These are phyloP conservation scores for Domatiomyces catenatus DNA, from an alignment of 2,329 filamentous ascomycete genomes.

Conservation along the genomic window DNA sequence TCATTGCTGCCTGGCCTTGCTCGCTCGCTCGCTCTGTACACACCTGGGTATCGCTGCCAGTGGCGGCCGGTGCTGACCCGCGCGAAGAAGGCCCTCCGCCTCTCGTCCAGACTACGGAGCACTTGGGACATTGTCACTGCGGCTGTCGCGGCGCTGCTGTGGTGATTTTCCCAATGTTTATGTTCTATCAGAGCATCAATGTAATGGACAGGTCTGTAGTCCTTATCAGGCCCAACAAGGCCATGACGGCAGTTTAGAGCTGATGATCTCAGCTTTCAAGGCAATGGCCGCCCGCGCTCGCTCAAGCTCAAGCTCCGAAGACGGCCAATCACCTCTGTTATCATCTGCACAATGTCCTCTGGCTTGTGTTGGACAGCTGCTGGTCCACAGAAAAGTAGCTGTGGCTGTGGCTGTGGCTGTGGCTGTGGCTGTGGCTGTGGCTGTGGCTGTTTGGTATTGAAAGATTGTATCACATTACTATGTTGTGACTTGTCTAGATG, in stretches of 20 bases:
- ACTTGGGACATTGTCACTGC: neutral
- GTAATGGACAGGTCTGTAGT: no score
- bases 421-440: no score
- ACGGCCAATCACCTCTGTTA: neutral
- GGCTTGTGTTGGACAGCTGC: neutral
- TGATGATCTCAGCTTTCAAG: no score
- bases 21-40: neutral
- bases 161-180: neutral
- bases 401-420: no score
- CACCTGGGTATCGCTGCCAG: conserved; percentile 5
- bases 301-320: neutral
- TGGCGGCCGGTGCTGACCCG: conserved; percentile 2
- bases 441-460: neutral
- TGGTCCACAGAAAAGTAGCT: no score
- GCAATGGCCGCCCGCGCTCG: no score
- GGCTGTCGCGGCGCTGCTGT: no score
- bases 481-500: neutral
- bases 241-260: no score
- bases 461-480: neutral
- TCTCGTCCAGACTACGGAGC: neutral
- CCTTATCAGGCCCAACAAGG: no score
- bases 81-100: conserved; percentile 4
- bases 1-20: no score
- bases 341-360: neutral
- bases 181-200: neutral